A percentile compares a stretch with the other conserved stretches of the same genome.
Evolutionary conservation across 1,284 basidiomycete genomes (phyloP).

Genomic region (Heterobasidion occidentale): DNA sequence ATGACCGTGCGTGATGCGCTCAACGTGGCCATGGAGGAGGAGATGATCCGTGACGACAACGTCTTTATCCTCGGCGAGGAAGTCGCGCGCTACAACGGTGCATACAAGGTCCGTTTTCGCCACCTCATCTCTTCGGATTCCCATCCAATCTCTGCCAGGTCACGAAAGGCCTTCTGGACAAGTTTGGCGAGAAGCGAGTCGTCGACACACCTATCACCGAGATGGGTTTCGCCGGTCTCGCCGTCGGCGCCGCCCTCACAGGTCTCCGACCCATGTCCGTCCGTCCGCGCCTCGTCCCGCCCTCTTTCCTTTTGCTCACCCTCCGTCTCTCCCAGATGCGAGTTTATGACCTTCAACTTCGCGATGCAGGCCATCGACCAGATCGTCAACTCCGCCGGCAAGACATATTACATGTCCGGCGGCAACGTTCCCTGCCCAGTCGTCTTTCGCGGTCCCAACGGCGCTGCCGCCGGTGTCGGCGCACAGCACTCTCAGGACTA

Average conservation of each 20-base stretch:
- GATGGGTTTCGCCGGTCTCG: conserved; percentile 97
- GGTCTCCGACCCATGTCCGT: conserved; percentile 87
- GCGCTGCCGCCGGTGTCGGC: conserved; percentile 93
- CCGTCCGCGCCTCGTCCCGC: neutral
- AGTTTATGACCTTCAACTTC: conserved; percentile 99
- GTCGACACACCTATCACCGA: conserved; percentile 98
- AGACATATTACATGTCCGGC: conserved; percentile 99
- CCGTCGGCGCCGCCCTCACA: conserved; percentile 89
- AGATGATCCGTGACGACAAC: conserved; percentile 94
- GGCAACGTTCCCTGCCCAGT: conserved; percentile 97
- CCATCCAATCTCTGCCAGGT: conserved; percentile 43
- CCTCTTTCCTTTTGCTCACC: neutral
- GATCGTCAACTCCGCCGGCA: conserved; percentile 99
- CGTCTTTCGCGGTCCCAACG: conserved; percentile 99
- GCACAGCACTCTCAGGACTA: conserved; percentile 94
- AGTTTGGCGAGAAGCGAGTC: conserved; percentile 98
- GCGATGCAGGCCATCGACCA: conserved; percentile 99
- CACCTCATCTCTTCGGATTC: neutral
- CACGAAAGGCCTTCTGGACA: conserved; percentile 97
- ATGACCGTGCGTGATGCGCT: conserved; percentile 99
- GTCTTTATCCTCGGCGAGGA: conserved; percentile 98
- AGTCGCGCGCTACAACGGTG: conserved; percentile 98
- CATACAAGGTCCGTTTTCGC: conserved; percentile 78
- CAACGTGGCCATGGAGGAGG: conserved; percentile 98
- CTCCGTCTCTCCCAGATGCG: conserved; percentile 55